Evolutionary conservation across 2,329 filamentous ascomycete species (phyloP), one percentile per base, ranked within the genome.

Genomic region (Amauroascus niger): DNA sequence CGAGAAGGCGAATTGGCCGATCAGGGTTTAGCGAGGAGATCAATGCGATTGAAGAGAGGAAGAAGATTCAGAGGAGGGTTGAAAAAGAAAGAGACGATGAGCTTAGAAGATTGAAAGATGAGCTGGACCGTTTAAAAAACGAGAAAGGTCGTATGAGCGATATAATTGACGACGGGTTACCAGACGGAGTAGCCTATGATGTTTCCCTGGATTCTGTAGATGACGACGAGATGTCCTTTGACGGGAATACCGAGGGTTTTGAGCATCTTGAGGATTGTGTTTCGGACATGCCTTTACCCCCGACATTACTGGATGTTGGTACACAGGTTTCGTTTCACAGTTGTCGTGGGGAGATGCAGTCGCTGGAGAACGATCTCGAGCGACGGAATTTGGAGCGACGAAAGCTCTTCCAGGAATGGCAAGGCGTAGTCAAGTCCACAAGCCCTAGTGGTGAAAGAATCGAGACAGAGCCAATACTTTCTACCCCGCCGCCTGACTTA

Each of bases 11-110:
- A 32, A 70, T 76, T 43, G 62, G 66, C 30, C 68, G 74, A 11
- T 65, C 70, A 49, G 70, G 74, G 3, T 59, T 76, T 45, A 76
- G 73, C 53, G 69, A 74, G 55, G 73, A 75, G 55, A 69, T 74
- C 54, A 74, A 74, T 57, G 61, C 65, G 22, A 66, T 72, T 35
- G 65, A 74, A 37, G 66, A 67, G 5, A 71, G 72, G 52, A 71
- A 68, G 55, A 67, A 66, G 20, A 60, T 57, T 11, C 61, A 63
- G 18, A 55, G 48, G 14, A 60, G 59, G 30, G 46, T 61, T 39
- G 54, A 62, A 14, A 63, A 61, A 32, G 59, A 64, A 39, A 66
- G 66, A 46, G 66, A 68, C 28, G 56, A 62, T 6, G 62, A 69
- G 48, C 45, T 70, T 18, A 58, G 58, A 39, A 52, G 40, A 5